phyloP scores from a whole-genome alignment of 78 protist species.

The Anaeramoeba flamelloides region DNA sequence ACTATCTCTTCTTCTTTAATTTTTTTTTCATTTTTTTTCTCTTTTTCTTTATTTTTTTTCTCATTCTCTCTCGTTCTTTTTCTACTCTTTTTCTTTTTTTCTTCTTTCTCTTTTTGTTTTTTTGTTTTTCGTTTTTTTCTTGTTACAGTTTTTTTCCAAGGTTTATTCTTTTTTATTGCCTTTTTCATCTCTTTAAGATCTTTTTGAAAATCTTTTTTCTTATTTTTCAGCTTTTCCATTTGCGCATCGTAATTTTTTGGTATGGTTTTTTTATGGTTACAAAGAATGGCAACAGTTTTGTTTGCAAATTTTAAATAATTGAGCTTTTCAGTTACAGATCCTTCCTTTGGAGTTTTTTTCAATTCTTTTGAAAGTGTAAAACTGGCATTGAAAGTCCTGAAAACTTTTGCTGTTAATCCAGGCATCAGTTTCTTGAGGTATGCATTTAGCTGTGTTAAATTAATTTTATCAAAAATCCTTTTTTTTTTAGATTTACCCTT shows the following conservation, averaged over 20 bases:
- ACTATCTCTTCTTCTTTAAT: too few species aligned
- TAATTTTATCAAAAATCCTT: slow-evolving; percentile 43
- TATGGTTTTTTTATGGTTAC: slow-evolving; percentile 89
- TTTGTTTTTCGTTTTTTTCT: not conserved
- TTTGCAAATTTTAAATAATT: slow-evolving; percentile 68
- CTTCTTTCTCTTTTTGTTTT: not conserved
- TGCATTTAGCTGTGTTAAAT: slow-evolving; percentile 50
- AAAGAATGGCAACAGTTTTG: slow-evolving; percentile 83
- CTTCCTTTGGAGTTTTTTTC: too few species aligned
- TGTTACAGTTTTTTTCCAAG: not conserved
- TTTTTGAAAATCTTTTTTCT: not conserved
- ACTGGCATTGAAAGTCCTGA: slow-evolving; percentile 98
- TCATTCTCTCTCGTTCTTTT: not conserved
- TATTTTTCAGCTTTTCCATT: not conserved
- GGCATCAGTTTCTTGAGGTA: slow-evolving; percentile 65
- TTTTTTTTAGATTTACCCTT: slow-evolving; percentile 30
- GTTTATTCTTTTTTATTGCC: not conserved
- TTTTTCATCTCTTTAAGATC: not conserved
- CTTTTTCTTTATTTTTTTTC: slow-evolving; percentile 3
- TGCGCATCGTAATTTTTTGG: slow-evolving; percentile 30
- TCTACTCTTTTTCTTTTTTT: too few species aligned
- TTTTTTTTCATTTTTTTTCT: not conserved
- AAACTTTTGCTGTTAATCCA: slow-evolving; percentile 88
- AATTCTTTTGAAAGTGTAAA: slow-evolving; percentile 47
- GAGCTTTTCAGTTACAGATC: slow-evolving; percentile 44